Conservation (phyloP, 306 rosid species). For the Dryas alaskensis region DNA sequence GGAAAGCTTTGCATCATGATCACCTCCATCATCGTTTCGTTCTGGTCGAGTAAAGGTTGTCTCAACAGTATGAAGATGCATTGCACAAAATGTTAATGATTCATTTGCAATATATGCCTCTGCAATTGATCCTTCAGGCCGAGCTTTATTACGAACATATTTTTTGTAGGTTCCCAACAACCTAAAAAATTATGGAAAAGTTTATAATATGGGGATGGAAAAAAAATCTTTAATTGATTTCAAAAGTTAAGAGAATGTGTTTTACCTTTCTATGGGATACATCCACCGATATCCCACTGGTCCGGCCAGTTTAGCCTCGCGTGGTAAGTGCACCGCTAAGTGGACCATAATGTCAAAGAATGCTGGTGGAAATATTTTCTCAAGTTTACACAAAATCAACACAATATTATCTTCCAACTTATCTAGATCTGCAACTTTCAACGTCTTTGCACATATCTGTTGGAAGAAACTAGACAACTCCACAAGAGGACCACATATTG, state of each 20-base stretch:
- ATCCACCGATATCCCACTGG: background rate
- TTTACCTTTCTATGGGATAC: constrained; percentile 15
- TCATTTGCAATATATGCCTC: background rate
- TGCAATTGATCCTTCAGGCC: background rate
- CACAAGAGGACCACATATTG: too few species aligned
- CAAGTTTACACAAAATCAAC: too few species aligned
- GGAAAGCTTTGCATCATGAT: background rate
- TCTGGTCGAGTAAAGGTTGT: background rate
- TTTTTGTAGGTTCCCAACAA: background rate
- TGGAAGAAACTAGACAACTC: too few species aligned
- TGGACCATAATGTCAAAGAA: constrained; percentile 2
- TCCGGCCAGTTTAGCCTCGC: background rate
- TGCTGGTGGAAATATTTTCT: too few species aligned
- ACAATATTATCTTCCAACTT: too few species aligned
- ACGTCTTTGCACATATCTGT: too few species aligned
- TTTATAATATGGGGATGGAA: background rate
- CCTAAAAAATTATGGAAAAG: background rate
- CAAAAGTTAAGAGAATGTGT: background rate
- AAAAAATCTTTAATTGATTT: background rate
- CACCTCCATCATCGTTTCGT: background rate
- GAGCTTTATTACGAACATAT: background rate
- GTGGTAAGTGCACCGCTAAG: background rate
- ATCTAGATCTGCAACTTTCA: too few species aligned
- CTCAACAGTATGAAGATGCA: background rate
- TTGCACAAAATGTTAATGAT: background rate